Evolutionary conservation across 371 early-diverging fungal species (phyloP).

Genomic region (Saksenaea vasiformis): DNA sequence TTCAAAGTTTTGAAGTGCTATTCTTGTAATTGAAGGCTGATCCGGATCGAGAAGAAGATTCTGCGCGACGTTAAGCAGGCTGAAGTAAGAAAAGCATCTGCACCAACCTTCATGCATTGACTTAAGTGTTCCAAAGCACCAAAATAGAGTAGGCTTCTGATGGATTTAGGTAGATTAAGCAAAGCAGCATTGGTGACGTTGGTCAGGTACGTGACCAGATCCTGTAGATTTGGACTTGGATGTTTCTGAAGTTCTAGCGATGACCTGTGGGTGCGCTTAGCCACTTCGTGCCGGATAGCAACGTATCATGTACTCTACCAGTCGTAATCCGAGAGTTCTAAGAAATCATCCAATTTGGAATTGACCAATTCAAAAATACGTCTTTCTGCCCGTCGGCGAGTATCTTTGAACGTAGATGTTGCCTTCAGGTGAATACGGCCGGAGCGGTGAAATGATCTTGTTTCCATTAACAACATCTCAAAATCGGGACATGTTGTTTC

Average conservation of each 20-base stretch:
- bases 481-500: conserved; percentile 78
- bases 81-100: not conserved
- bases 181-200: conserved; percentile 74
- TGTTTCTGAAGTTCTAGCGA: conserved; percentile 37
- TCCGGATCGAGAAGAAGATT: conserved; percentile 62
- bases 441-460: conserved; percentile 59
- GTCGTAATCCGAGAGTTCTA: conserved; percentile 82
- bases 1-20: conserved; percentile 69
- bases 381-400: conserved; percentile 72
- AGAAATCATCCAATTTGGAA: conserved; percentile 78
- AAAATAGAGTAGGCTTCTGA: conserved; percentile 72
- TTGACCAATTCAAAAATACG: conserved; percentile 82
- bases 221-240: conserved; percentile 72
- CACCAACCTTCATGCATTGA: conserved; percentile 57
- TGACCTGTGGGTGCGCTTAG: conserved; percentile 21
- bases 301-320: conserved; percentile 50
- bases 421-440: conserved; percentile 71
- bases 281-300: not conserved
- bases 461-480: conserved; percentile 75
- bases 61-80: conserved; percentile 28
- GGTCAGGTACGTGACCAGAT: conserved; percentile 71
- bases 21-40: conserved; percentile 62
- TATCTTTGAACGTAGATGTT: conserved; percentile 72
- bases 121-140: conserved; percentile 79
- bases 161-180: conserved; percentile 65